These are phyloP conservation scores for Pestalotiopsis fici DNA, from an alignment of 2,329 filamentous ascomycete species.

Conservation along the genomic window DNA sequence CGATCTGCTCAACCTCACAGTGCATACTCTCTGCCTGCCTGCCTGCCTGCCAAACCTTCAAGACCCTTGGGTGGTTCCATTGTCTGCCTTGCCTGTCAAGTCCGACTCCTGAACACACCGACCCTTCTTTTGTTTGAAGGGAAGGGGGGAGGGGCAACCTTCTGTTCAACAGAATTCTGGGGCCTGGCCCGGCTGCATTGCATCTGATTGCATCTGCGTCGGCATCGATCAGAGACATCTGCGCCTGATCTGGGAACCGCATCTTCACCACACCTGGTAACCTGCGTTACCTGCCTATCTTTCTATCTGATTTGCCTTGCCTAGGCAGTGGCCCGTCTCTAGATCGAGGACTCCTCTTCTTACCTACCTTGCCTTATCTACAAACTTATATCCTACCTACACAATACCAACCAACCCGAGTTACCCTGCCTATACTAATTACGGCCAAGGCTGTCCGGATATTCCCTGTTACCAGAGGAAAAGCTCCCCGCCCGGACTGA, in stretches of 20 bases:
- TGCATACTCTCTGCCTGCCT: not conserved
- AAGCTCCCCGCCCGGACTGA: not conserved
- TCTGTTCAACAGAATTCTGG: conserved; percentile 17
- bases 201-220: conserved; percentile 20
- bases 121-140: conserved; percentile 4
- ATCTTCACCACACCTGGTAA: not conserved
- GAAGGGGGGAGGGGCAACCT: too few species aligned
- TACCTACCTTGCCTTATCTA: not conserved
- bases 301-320: not conserved
- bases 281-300: not conserved
- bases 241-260: not conserved
- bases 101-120: not conserved
- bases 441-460: not conserved
- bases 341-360: too few species aligned
- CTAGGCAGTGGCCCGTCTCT: too few species aligned
- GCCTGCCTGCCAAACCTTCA: too few species aligned
- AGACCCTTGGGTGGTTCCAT: too few species aligned
- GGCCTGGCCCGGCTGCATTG: conserved; percentile 25
- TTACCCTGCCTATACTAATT: not conserved
- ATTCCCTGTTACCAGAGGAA: not conserved
- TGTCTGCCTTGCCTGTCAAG: not conserved
- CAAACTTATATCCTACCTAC: not conserved
- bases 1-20: not conserved
- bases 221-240: not conserved
- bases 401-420: too few species aligned